Base-by-base conservation (phyloP, 345 rosid genomes). In the Salix koriyanagi region DNA sequence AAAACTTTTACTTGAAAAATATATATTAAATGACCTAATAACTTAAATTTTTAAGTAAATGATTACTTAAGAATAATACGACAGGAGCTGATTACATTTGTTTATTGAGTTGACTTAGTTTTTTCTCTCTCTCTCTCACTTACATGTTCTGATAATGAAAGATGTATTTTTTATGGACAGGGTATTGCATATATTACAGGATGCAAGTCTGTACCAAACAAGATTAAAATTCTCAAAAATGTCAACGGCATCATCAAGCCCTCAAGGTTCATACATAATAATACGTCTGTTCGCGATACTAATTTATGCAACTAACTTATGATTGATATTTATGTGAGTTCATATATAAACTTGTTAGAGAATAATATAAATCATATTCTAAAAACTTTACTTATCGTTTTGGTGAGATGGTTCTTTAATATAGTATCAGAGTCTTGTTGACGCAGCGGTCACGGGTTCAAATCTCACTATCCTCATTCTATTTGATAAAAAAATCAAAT, bases 161-260 rank as follows among this genome's bases (percentile, higher is more conserved):
- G 52, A 4, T 16, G 34, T 65, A 7, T 13, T 30, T 28, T 28
- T 19, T 64, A 13, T 65, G 0, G 41, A 34, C 41, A 65, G 69
- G n/a, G 42, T 13, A 18, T 65, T 5, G 32, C 39, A 30, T 5
- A 36, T 28, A 32, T 65, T 19, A 12, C 39, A 0, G 69, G 69
- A 34, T 65, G 69, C 69, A 30, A 32, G 41, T 7, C 66, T 5
- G 41, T 13, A 69, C 46, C 26, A 37, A 44, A 28, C 64, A 77
- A 70, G 76, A 77, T 75, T 23, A 67, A 71, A 36, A 84, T 89
- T 54, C 80, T 89, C 28, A 80, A 84, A n/a, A 82, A 85, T 69
- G 76, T 84, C 15, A 84, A 84, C 14, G 90, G 90, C 41, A 69
- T 86, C 73, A 85, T 87, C 62, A 84, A 80, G 76, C 90, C 92